Conservation (phyloP, 2,329 filamentous ascomycete genomes). For the Fusarium begoniae region DNA sequence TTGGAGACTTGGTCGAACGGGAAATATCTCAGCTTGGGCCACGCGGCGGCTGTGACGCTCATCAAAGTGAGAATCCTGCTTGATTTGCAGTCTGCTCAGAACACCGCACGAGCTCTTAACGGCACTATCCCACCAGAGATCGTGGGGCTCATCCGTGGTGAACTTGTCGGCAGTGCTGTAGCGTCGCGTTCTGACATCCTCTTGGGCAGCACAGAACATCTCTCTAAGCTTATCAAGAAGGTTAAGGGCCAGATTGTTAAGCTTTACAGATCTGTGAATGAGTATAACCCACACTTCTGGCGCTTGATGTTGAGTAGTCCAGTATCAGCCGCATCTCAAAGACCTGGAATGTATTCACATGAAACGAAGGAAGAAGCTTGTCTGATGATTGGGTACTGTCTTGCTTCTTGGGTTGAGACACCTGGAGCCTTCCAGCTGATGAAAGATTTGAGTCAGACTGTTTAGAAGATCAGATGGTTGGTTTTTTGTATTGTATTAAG, state of each 20-base stretch:
- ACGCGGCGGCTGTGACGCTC: constrained; percentile 17
- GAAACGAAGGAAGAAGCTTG: constrained; percentile 26
- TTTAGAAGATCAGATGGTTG: accelerated
- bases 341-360: constrained; percentile 11
- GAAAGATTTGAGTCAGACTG: background rate
- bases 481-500: accelerated
- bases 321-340: background rate
- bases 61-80: constrained; percentile 41
- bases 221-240: background rate
- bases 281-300: constrained; percentile 36
- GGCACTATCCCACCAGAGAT: constrained; percentile 33
- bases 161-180: constrained; percentile 23
- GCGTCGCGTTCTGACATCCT: constrained; percentile 4
- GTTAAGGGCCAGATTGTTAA: constrained; percentile 23
- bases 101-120: background rate
- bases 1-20: background rate
- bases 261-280: constrained; percentile 18
- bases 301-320: constrained; percentile 14
- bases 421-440: constrained; percentile 11
- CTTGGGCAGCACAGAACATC: background rate
- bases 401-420: constrained; percentile 35
- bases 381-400: constrained; percentile 1
- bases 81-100: constrained; percentile 33
- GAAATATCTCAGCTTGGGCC: constrained; percentile 19
- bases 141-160: constrained; percentile 23